Evolutionary conservation across 352 stramenopile species (phyloP).

Genomic region (Paralagenidium karlingii): DNA sequence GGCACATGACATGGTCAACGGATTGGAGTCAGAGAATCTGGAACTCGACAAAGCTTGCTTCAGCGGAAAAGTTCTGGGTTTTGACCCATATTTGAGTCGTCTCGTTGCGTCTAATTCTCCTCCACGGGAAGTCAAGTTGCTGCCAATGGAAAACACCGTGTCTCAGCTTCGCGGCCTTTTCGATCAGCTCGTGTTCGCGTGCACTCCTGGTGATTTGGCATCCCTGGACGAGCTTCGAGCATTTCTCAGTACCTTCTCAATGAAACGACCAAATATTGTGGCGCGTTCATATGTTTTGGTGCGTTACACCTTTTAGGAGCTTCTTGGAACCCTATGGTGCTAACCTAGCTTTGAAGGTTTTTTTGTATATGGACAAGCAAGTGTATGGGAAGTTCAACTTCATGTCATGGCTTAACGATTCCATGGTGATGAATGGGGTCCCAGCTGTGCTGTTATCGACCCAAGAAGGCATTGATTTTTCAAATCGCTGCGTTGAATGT

Average conservation of each 20-base stretch:
- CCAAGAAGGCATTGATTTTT: constrained; percentile 71
- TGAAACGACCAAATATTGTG: constrained; percentile 52
- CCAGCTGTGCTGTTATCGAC: constrained; percentile 71
- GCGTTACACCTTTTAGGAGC: constrained; percentile 7
- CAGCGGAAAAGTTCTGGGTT: constrained; percentile 49
- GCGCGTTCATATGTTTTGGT: constrained; percentile 74
- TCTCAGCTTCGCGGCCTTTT: constrained; percentile 28
- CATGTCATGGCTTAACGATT: constrained; percentile 69
- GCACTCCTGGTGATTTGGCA: constrained; percentile 33
- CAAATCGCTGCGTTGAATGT: constrained; percentile 59
- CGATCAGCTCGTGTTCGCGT: constrained; percentile 36
- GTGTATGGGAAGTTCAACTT: constrained; percentile 77
- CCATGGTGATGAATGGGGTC: constrained; percentile 75
- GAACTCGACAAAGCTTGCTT: constrained; percentile 59
- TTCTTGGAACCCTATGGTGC: not conserved
- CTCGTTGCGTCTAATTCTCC: constrained; percentile 54
- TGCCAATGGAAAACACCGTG: constrained; percentile 32
- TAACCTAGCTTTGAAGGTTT: constrained; percentile 25
- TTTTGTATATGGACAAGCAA: constrained; percentile 78
- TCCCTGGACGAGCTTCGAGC: constrained; percentile 73
- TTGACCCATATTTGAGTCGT: constrained; percentile 62
- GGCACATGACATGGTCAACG: constrained; percentile 24
- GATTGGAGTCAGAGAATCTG: constrained; percentile 36
- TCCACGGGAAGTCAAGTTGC: constrained; percentile 56
- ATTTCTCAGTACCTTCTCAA: constrained; percentile 64